phyloP scores from a whole-genome alignment of 768 basidiomycete species.

The Psilocybe cyanescens region DNA sequence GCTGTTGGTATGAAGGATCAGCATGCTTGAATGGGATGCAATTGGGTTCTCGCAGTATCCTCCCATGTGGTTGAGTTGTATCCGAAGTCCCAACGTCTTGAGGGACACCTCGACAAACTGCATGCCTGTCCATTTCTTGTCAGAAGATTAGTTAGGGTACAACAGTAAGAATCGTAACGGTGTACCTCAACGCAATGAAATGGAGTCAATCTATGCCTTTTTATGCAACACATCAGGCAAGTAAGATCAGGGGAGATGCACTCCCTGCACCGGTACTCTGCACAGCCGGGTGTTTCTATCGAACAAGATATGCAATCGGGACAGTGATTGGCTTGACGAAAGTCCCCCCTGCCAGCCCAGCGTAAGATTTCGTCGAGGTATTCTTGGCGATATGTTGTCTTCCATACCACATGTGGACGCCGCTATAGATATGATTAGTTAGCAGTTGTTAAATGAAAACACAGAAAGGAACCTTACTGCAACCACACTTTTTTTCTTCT shows the following conservation, averaged over 20 bases:
- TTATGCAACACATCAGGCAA: background rate
- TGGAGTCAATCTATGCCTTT: background rate
- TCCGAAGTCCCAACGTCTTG: too few species aligned
- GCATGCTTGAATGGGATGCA: too few species aligned
- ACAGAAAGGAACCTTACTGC: background rate
- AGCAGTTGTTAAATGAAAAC: background rate
- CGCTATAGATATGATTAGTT: background rate
- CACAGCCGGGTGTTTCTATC: background rate
- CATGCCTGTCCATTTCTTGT: too few species aligned
- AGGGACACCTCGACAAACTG: too few species aligned
- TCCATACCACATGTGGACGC: background rate
- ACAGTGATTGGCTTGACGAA: background rate
- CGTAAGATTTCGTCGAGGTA: background rate
- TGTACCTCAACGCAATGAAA: background rate
- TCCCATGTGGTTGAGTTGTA: too few species aligned
- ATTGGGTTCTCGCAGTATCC: too few species aligned
- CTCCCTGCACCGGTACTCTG: background rate
- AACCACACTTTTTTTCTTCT: conserved; percentile 2
- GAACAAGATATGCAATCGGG: too few species aligned
- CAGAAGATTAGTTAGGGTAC: too few species aligned
- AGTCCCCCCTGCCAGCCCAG: background rate
- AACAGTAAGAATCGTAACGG: too few species aligned
- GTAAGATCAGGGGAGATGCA: background rate
- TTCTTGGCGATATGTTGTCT: background rate
- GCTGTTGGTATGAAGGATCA: too few species aligned